These are phyloP conservation scores for Nannizziopsis barbatae DNA, from an alignment of 2,329 filamentous ascomycete genomes.

Conservation along the genomic window DNA sequence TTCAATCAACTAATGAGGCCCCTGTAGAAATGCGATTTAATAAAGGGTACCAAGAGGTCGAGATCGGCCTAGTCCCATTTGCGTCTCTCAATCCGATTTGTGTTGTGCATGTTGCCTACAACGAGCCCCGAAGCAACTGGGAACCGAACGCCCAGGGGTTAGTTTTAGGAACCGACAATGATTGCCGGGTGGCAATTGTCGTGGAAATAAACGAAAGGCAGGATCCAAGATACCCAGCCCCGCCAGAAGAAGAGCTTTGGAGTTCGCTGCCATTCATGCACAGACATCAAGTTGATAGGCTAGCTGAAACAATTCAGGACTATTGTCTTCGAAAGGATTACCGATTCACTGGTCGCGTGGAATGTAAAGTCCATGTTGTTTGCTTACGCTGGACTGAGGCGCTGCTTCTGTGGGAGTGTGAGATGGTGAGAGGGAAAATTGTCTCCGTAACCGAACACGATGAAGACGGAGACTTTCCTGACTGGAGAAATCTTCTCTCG, in stretches of 20 bases:
- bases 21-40: neutral
- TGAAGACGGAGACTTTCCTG: neutral
- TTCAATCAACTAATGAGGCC: neutral
- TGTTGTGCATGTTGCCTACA: neutral
- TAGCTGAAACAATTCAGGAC: neutral
- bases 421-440: neutral
- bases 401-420: slow-evolving; percentile 3
- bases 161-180: neutral
- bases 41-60: neutral
- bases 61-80: slow-evolving; percentile 1
- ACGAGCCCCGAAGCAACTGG: slow-evolving; percentile 1
- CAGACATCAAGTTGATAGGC: neutral
- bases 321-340: slow-evolving; percentile 1
- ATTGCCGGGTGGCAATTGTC: neutral
- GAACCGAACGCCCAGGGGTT: neutral
- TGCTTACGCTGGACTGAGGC: neutral
- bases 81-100: neutral
- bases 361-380: neutral
- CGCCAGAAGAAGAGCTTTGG: slow-evolving; percentile 1
- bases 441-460: neutral
- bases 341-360: neutral
- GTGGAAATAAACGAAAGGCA: slow-evolving; percentile 1
- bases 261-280: slow-evolving; percentile 4
- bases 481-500: slow-evolving; percentile 1
- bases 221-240: neutral